A percentile compares a stretch with the other conserved stretches of the same genome.
Conservation (phyloP, 2,329 filamentous ascomycete species). For the Fonsecaea multimorphosa region DNA sequence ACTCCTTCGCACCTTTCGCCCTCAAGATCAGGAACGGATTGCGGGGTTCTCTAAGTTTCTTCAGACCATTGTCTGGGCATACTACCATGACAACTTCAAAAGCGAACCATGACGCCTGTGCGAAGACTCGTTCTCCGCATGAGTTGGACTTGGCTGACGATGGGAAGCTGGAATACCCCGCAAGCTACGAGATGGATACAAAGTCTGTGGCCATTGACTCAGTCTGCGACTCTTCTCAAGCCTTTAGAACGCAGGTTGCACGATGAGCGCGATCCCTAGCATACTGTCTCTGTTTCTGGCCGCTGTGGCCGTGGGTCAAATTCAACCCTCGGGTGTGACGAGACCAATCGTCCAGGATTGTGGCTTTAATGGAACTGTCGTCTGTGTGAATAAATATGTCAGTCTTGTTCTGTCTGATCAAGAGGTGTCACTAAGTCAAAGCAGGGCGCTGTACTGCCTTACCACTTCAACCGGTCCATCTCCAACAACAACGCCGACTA, state of each 20-base stretch:
- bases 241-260: neutral
- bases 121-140: constrained; percentile 10
- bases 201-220: neutral
- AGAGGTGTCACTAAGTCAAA: neutral
- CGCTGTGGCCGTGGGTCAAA: constrained; percentile 37
- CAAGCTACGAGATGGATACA: constrained; percentile 6
- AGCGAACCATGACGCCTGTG: constrained; percentile 14
- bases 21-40: constrained; percentile 6
- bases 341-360: constrained; percentile 43
- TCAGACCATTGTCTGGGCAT: neutral
- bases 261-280: constrained; percentile 15
- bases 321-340: constrained; percentile 39
- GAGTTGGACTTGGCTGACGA: neutral
- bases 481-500: constrained; percentile 39
- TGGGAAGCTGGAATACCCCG: constrained; percentile 17
- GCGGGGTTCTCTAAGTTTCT: neutral
- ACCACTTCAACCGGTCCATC: constrained; percentile 48
- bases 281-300: constrained; percentile 24
- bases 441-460: constrained; percentile 43
- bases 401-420: constrained; percentile 14
- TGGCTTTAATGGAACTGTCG: constrained; percentile 42
- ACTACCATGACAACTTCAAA: neutral
- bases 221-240: neutral
- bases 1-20: neutral
- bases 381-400: constrained; percentile 50